Evolutionary conservation across 2,329 filamentous ascomycete species (phyloP), one percentile per base, ranked within the genome.

Genomic region (Acephala macrosclerotiorum): DNA sequence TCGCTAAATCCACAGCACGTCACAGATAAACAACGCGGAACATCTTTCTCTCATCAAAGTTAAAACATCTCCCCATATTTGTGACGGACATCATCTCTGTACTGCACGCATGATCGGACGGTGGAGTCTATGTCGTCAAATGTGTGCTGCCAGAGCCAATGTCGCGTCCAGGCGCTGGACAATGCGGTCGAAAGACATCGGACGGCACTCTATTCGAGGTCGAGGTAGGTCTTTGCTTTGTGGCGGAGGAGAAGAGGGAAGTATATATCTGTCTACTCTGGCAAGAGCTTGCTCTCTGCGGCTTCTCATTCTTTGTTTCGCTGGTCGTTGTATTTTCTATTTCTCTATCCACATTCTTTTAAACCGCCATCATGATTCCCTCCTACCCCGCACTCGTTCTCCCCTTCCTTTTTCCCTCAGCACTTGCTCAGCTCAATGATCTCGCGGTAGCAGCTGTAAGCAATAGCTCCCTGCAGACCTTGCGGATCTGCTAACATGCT

Each of bases 401-500:
- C 49, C 61, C 62, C 7, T 64, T 68, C 16, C 47, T 71, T 16
- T 29, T 68, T 12, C 59, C 67, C 47, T 62, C 63, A 49, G 67
- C 69, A 63, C 57, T 66, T 60, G 69, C 66, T 11, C 64, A 71
- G 61, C 66, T 71, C 29, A 57, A 68, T 47, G 66, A 58, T 49
- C 64, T 71, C 8, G 67, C 67, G 29, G 49, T 63, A 59, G 61
- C 67, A 59, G 60, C 67, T 61, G 67, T 71, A 64, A 60, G 67
- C 64, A 7, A n/a, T 20, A 29, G 25, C n/a, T 22, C 5, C 25
- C n/a, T n/a, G n/a, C n/a, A 29, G 12, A 2, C 38, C 14, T 14
- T 25, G n/a, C 4, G 3, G 14, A 35, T 18, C 2, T 1, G 22
- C 26, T 38, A 6, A 47, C 9, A 25, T 33, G 6, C 38, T 20